These are phyloP conservation scores for Verticillium alfalfae DNA, from an alignment of 2,329 filamentous ascomycete species.

Conservation along the genomic window DNA sequence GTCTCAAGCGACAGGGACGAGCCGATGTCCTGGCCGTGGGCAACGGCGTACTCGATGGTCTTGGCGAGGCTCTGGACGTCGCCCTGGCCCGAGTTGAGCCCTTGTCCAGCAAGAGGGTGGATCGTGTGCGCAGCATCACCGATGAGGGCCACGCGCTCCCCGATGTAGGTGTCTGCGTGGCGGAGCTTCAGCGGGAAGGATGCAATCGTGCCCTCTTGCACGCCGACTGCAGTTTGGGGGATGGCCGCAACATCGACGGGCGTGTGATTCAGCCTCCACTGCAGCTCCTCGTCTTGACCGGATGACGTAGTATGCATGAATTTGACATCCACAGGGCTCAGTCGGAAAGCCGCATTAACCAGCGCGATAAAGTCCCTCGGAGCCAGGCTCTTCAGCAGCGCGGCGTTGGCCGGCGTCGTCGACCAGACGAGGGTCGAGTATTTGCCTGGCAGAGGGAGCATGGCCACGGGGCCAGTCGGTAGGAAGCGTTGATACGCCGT, in stretches of 20 bases:
- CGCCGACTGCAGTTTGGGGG: slow-evolving; percentile 61
- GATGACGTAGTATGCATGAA: slow-evolving; percentile 67
- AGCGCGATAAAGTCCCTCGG: slow-evolving; percentile 72
- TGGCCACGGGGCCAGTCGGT: slow-evolving; percentile 83
- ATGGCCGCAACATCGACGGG: slow-evolving; percentile 44
- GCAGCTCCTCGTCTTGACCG: slow-evolving; percentile 66
- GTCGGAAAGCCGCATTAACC: slow-evolving; percentile 89
- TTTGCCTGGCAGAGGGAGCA: slow-evolving; percentile 82
- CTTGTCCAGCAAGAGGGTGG: slow-evolving; percentile 91
- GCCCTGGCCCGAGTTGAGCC: slow-evolving; percentile 86
- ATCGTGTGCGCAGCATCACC: slow-evolving; percentile 94
- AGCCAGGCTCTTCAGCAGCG: slow-evolving; percentile 70
- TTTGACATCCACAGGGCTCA: slow-evolving; percentile 70
- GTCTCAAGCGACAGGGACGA: slow-evolving; percentile 70
- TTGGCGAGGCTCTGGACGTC: slow-evolving; percentile 76
- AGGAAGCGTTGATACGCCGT: slow-evolving; percentile 94
- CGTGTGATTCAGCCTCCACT: slow-evolving; percentile 78
- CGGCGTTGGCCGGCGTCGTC: slow-evolving; percentile 75
- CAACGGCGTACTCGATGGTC: slow-evolving; percentile 70
- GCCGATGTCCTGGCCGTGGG: slow-evolving; percentile 84
- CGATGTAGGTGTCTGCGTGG: slow-evolving; percentile 90
- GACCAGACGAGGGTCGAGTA: slow-evolving; percentile 90
- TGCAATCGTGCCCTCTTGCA: slow-evolving; percentile 76
- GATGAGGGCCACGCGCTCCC: slow-evolving; percentile 83
- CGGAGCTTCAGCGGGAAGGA: slow-evolving; percentile 88